Base-by-base conservation (phyloP, 1,284 basidiomycete species). In the Ganoderma sinense region DNA sequence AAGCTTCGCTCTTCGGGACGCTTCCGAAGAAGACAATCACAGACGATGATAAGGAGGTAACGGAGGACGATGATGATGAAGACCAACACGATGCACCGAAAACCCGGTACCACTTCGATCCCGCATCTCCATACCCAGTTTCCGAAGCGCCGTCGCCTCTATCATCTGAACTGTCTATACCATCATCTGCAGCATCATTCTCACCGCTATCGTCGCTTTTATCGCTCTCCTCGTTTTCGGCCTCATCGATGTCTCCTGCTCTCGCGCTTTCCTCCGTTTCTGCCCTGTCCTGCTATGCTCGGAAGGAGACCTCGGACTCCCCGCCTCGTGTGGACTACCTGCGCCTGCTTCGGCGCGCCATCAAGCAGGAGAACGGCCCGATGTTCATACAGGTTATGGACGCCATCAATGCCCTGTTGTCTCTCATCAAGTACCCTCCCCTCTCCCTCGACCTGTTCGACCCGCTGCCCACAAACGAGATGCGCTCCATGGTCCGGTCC, bases 1-100 rank as follows among this genome's bases (percentile, higher is more conserved):
- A 93, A 76, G 89, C 86, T 75, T 77, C 82, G 20, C 80, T 89
- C 16, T 92, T 94, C 71, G 93, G 93, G 11, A 84, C 88, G 31
- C 83, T 91, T 68, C 90, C 91, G 8, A 82, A 78, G 36, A 85
- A 85, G 61, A 82, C 82, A 29, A 77, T 88, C 61, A 79, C 81
- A 20, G 85, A 88, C 62, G 82, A 79, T 26, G 48, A 26, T 36
- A 85, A 85, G 60, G 82, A 83, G 29, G 77, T 87, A 61, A 79
- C 81, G 23, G 85, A 89, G 64, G 75, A 74, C 23, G 75, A 48
- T n/a, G 20, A 48, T 3, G 45, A 23, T 20, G 7, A 48, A 5
- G 45, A 76, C 23, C 31, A 66, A 18, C 55, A 56, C 26, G 60
- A 66, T 48, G n/a, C 31, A 26, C 53, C 64, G 18, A 65, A 67